phyloP scores from a whole-genome alignment of 1,284 basidiomycete genomes.

The Pulveroboletus sp. region DNA sequence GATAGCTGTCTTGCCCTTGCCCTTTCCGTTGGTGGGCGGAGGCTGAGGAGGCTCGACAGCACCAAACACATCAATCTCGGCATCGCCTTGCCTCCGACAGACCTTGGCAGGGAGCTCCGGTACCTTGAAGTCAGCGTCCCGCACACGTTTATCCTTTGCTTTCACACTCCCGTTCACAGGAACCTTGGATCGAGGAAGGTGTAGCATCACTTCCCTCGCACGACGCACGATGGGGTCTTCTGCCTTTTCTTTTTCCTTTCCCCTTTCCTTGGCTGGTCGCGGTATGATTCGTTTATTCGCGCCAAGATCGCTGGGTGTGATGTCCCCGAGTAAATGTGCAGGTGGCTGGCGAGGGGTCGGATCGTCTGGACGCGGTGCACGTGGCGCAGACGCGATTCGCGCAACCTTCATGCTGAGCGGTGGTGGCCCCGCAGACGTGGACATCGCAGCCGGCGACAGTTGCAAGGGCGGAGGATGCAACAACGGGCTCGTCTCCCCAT shows the following conservation, averaged over 20 bases:
- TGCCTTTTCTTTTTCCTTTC: constrained; percentile 4
- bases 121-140: constrained; percentile 42
- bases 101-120: constrained; percentile 41
- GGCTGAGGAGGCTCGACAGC: constrained; percentile 26
- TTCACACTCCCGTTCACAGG: constrained; percentile 11
- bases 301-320: constrained; percentile 19
- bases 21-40: constrained; percentile 16
- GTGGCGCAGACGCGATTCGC: constrained; percentile 46
- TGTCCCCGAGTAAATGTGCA: constrained; percentile 26
- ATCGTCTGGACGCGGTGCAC: constrained; percentile 65
- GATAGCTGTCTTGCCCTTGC: constrained; percentile 23
- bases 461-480: constrained; percentile 10
- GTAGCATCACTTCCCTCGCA: constrained; percentile 37
- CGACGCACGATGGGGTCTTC: constrained; percentile 30
- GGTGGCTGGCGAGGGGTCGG: constrained; percentile 69
- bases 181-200: constrained; percentile 28
- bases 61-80: constrained; percentile 50
- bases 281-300: constrained; percentile 19
- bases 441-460: constrained; percentile 12
- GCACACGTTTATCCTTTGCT: not conserved
- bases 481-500: constrained; percentile 41
- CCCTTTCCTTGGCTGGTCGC: constrained; percentile 2
- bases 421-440: constrained; percentile 13
- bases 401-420: constrained; percentile 53
- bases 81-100: constrained; percentile 26